phyloP scores from a whole-genome alignment of 164 flowering plant species.

The Platanus orientalis region DNA sequence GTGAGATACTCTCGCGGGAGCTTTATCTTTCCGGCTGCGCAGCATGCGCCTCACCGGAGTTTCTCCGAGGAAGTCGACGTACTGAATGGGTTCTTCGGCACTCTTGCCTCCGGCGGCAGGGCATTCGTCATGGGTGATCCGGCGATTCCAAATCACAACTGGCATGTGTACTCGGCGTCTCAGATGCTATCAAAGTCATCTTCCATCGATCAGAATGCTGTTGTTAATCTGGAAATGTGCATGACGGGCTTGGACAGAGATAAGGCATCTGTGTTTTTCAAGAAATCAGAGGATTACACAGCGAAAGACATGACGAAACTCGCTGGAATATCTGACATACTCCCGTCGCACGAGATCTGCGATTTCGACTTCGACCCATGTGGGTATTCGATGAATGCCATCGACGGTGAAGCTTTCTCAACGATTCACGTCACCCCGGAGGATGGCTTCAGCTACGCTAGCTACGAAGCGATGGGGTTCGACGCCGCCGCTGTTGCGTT shows the following conservation, averaged over 20 bases:
- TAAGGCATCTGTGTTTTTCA: slow-evolving; percentile 54
- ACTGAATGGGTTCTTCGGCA: slow-evolving; percentile 42
- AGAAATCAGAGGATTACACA: slow-evolving; percentile 26
- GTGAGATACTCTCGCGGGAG: slow-evolving; percentile 63
- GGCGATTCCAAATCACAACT: slow-evolving; percentile 27
- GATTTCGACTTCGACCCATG: slow-evolving; percentile 82
- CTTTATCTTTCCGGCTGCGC: slow-evolving; percentile 57
- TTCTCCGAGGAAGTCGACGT: slow-evolving; percentile 61
- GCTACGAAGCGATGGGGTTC: slow-evolving; percentile 65
- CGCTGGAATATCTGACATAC: slow-evolving; percentile 45
- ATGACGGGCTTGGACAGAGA: slow-evolving; percentile 62
- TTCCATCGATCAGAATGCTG: slow-evolving; percentile 4
- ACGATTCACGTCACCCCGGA: slow-evolving; percentile 86
- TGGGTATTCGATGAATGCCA: slow-evolving; percentile 83
- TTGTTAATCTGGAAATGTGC: slow-evolving; percentile 63
- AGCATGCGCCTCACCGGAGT: slow-evolving; percentile 65
- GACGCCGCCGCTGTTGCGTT: slow-evolving; percentile 25
- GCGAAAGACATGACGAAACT: slow-evolving; percentile 48
- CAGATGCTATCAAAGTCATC: neutral
- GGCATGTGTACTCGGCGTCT: slow-evolving; percentile 72
- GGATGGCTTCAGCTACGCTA: slow-evolving; percentile 82
- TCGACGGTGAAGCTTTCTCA: slow-evolving; percentile 48
- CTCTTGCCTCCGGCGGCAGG: slow-evolving; percentile 23
- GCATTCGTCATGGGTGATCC: slow-evolving; percentile 55
- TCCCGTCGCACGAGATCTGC: slow-evolving; percentile 50